Base-by-base conservation (phyloP, 257 asterid genomes). In the Solanum pimpinellifolium region DNA sequence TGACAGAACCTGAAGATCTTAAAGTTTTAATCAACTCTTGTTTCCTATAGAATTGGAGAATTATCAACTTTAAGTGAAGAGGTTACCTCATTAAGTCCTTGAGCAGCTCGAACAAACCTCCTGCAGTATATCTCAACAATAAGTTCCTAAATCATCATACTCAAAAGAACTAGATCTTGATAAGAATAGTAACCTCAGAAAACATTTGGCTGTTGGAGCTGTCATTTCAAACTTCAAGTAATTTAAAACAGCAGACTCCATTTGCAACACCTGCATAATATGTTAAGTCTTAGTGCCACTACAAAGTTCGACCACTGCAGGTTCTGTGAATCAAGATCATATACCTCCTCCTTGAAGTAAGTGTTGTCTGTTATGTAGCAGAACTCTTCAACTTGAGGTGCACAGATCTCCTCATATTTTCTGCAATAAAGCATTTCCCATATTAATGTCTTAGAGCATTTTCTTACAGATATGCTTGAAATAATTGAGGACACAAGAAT, bases 301-400 rank as follows among this genome's bases (percentile, higher is more conserved):
- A 12, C 66, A 42, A 62, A 44, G 35, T 49, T 46, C 44, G 31
- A 3, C 82, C n/a, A 33, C 23, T 12, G 10, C 47, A 77, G 18
- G 37, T 49, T 56, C 33, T 41, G 41, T 35, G 31, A 81, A 78
- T 33, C 15, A 87, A 76, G 72, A 21, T 85, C 52, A 31, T 78
- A 31, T 35, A 95, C 97, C 95, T 95, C 99, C 13, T 95, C 97
- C 92, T 94, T 95, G 44, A 95, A 93, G 90, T 96, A 97, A 69
- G 98, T 95, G 90, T 95, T 94, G 85, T 95, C 98, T 42, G 98
- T 95, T n/a, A 97, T 96, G 92, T 95, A 94, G 89, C 98, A 97
- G 88, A 97, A 97, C 60, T 97, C 99, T 91, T 97, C 97, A 9
- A 95, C 98, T 83, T 92, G 99, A 88, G 98, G 99, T 11, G 97